phyloP scores from a whole-genome alignment of 2,329 filamentous ascomycete genomes.

The Ascochyta lentis region DNA sequence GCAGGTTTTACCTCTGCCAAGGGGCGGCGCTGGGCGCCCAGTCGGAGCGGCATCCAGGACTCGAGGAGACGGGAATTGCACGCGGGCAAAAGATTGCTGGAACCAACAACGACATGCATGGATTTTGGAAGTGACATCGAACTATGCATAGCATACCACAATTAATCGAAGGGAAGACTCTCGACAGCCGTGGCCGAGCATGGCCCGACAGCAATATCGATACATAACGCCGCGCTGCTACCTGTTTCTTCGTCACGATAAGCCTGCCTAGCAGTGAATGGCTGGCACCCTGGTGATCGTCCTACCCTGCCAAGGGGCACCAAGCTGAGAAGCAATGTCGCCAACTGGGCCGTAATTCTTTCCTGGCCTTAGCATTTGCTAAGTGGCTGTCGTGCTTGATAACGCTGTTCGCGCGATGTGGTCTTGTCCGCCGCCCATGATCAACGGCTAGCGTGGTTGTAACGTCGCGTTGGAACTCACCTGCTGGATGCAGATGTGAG shows the following conservation, averaged over 20 bases:
- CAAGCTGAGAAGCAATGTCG: conserved; percentile 39
- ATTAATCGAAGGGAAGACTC: background rate
- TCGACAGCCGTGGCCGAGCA: background rate
- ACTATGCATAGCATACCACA: background rate
- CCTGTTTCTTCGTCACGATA: conserved; percentile 12
- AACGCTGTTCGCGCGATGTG: conserved; percentile 24
- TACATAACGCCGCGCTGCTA: conserved; percentile 10
- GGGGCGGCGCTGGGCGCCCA: conserved; percentile 13
- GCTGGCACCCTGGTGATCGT: conserved; percentile 24
- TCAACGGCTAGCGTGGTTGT: conserved; percentile 32
- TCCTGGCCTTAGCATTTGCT: conserved; percentile 29
- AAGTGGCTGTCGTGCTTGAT: conserved; percentile 29
- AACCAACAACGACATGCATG: background rate
- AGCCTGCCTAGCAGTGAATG: conserved; percentile 21
- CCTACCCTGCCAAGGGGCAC: conserved; percentile 34
- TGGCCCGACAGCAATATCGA: background rate
- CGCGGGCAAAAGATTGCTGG: background rate
- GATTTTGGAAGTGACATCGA: background rate
- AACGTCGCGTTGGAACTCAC: conserved; percentile 34
- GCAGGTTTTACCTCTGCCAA: conserved; percentile 6
- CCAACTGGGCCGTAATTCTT: conserved; percentile 27
- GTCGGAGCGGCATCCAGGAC: conserved; percentile 11
- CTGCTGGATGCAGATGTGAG: conserved; percentile 40
- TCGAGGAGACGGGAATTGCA: conserved; percentile 3
- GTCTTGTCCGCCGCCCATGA: conserved; percentile 14